Conservation (phyloP, 306 rosid genomes). For the Quercus mongolica region DNA sequence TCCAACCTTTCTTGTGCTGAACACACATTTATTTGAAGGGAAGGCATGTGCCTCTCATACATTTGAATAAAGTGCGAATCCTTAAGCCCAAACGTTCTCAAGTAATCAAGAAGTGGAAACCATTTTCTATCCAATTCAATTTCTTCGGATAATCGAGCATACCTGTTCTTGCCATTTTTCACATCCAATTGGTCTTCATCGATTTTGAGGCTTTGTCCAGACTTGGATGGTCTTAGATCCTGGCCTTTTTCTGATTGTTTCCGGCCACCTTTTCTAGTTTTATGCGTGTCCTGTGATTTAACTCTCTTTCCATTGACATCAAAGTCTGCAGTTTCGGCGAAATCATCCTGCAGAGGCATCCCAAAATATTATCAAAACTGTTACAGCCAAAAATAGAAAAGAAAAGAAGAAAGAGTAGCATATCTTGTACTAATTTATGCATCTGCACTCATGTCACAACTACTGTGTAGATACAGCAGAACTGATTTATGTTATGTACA, state of each 20-base stretch:
- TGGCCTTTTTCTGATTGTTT: conserved; percentile 27
- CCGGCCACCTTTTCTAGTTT: conserved; percentile 22
- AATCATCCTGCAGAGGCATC: conserved; percentile 56
- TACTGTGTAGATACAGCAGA: background rate
- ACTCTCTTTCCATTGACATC: conserved; percentile 44
- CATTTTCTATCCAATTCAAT: conserved; percentile 69
- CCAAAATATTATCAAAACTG: background rate
- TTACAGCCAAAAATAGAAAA: background rate
- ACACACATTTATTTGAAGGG: conserved; percentile 77
- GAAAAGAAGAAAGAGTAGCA: background rate
- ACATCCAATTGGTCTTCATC: conserved; percentile 10
- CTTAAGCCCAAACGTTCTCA: conserved; percentile 79
- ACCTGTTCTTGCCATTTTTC: conserved; percentile 30
- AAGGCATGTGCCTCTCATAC: conserved; percentile 87
- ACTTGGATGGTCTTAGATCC: conserved; percentile 31
- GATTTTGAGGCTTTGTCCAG: conserved; percentile 27
- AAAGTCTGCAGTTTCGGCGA: conserved; percentile 51
- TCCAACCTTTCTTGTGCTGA: conserved; percentile 90
- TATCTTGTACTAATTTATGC: background rate
- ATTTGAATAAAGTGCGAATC: conserved; percentile 94
- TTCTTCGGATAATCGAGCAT: conserved; percentile 69
- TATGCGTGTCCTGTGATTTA: conserved; percentile 26
- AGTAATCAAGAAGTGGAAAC: conserved; percentile 92
- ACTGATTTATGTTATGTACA: too few relatives aligned
- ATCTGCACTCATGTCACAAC: background rate